These are phyloP conservation scores for Nitzschia sp. DNA, from an alignment of 108 stramenopile species.

Conservation along the genomic window DNA sequence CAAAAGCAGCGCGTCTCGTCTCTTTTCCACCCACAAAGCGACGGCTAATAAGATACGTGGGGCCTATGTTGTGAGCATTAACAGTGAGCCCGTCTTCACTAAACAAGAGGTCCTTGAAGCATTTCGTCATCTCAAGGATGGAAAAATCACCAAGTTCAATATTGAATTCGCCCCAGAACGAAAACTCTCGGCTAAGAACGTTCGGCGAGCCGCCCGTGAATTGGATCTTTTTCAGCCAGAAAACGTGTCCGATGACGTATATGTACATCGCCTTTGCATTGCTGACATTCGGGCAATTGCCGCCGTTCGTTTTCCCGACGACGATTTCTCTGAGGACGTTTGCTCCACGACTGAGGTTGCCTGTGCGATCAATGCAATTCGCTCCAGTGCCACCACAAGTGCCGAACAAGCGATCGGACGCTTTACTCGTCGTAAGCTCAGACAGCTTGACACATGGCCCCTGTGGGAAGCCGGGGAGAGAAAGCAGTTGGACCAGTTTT, in stretches of 20 bases:
- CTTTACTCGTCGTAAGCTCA: conserved; percentile 33
- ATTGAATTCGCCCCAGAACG: not conserved
- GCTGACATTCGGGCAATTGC: not conserved
- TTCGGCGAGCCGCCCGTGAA: not conserved
- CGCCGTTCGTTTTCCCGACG: not conserved
- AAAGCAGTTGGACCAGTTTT: too few species aligned
- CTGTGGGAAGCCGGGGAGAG: too few species aligned
- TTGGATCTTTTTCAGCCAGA: not conserved
- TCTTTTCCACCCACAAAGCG: too few species aligned
- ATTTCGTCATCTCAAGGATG: not conserved
- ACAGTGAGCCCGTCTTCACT: not conserved
- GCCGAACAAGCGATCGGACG: conserved; percentile 27
- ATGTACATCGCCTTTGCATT: not conserved
- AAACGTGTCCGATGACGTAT: not conserved
- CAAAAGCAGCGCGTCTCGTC: too few species aligned
- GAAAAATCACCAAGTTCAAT: not conserved
- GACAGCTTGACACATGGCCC: conserved; percentile 23
- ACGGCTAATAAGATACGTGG: too few species aligned
- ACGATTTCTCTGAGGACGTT: too few species aligned
- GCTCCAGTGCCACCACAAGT: too few species aligned
- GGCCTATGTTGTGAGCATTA: not conserved
- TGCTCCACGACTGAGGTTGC: not conserved
- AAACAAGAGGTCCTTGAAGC: not conserved
- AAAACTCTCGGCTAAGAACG: not conserved
- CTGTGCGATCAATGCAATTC: conserved; percentile 8